Conservation (phyloP, 129 eudicot genomes). For the Chrysanthemum seticuspe region DNA sequence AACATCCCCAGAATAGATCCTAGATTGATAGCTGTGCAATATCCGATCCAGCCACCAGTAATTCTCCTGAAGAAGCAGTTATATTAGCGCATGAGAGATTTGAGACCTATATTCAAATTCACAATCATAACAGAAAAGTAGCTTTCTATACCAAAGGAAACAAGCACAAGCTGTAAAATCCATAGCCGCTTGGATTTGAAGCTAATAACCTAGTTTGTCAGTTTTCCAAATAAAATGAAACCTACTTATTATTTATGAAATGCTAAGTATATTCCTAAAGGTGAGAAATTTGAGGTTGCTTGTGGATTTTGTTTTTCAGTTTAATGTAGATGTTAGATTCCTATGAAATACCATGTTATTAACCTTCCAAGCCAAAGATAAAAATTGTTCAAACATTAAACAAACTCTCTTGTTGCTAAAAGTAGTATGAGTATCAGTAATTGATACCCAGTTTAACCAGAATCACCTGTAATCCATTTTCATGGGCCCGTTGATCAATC, state of each 20-base stretch:
- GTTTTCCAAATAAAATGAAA: background rate
- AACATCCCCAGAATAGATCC: conserved; percentile 83
- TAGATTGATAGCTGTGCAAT: conserved; percentile 80
- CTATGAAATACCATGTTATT: background rate
- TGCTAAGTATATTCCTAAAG: conserved; percentile 2
- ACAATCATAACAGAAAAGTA: background rate
- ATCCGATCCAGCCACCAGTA: conserved; percentile 85
- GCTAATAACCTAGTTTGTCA: too few species aligned
- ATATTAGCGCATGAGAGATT: conserved; percentile 13
- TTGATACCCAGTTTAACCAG: background rate
- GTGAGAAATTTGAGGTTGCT: background rate
- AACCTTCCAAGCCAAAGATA: background rate
- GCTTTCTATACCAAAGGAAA: conserved; percentile 2
- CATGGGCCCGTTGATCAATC: conserved; percentile 97
- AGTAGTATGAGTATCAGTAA: background rate
- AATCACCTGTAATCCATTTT: conserved; percentile 92
- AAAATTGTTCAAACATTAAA: conserved; percentile 4
- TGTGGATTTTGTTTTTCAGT: conserved; percentile 1
- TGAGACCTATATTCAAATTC: conserved; percentile 14
- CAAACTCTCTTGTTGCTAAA: background rate
- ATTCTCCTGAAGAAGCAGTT: conserved; percentile 64
- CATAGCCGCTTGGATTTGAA: conserved; percentile 5
- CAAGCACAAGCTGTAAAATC: conserved; percentile 11
- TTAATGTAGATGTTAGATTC: background rate
- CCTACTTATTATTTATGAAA: background rate